phyloP scores from a whole-genome alignment of 139 green algal genomes.

The Chlamydomonas asymmetrica region DNA sequence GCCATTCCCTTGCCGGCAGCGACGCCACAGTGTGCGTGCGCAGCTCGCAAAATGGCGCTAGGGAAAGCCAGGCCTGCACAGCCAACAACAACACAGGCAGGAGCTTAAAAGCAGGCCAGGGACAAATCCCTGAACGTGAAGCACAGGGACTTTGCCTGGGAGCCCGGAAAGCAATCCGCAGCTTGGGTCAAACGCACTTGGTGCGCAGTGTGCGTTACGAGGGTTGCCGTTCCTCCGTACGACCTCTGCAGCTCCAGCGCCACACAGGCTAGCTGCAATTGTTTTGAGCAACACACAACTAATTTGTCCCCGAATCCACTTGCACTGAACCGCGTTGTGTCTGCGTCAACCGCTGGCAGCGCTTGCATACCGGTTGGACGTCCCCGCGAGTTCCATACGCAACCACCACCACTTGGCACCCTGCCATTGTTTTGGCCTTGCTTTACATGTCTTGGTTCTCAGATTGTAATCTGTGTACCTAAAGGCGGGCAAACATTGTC shows the following conservation, averaged over 20 bases:
- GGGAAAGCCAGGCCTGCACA: neutral
- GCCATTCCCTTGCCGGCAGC: too few species aligned
- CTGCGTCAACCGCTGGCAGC: too few species aligned
- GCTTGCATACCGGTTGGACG: conserved; percentile 36
- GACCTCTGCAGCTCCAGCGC: conserved; percentile 11
- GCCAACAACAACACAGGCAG: neutral
- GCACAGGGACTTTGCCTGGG: neutral
- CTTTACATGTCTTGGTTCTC: too few species aligned
- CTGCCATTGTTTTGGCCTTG: too few species aligned
- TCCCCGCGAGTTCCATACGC: conserved; percentile 34
- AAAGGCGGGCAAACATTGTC: too few species aligned
- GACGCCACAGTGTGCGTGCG: neutral
- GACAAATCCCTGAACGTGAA: neutral
- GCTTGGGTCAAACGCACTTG: neutral
- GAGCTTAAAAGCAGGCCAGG: neutral
- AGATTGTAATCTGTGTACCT: too few species aligned
- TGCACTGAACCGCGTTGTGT: too few species aligned
- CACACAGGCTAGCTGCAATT: conserved; percentile 16
- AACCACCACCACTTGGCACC: conserved; percentile 1
- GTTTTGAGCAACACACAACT: too few species aligned
- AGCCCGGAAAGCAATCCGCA: neutral
- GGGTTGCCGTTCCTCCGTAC: neutral
- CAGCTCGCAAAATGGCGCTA: neutral
- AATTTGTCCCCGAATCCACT: too few species aligned
- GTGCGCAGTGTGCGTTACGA: conserved; percentile 32